Base-by-base conservation (phyloP, 169 alveolate genomes). In the Plasmodium inui region DNA sequence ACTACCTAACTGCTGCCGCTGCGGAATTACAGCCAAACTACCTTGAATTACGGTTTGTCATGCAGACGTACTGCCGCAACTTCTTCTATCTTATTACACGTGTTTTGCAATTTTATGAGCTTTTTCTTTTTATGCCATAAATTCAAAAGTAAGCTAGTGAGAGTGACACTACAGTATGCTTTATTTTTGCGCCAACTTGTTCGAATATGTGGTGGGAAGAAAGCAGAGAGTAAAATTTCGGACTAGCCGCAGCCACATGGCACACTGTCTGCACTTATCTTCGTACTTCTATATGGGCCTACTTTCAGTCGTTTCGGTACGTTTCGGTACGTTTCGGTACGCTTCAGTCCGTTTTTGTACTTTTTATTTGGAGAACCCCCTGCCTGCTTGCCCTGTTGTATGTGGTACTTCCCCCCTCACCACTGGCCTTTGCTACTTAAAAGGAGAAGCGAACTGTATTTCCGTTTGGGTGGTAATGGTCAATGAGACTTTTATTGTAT, bases 251-350 rank as follows among this genome's bases (percentile, higher is more conserved):
- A 26, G 12, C n/a, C 76, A 67, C 37, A 26, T 67, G 14, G 34
- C 32, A 67, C 76, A 67, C 76, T 12, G 76, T 67, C 76, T 67
- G 76, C 37, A 67, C n/a, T 41, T 22, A 67, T 26, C 76, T 67
- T n/a, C 30, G 37, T 41, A 67, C 76, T 26, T 67, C 28, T 67
- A 67, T 22, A 50, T 2, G 61, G 61, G 22, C 22, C 61, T 50
- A 50, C 61, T 50, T 50, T 17, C 26, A 17, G 61, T 17, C 61
- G 61, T 6, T 37, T 5, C 44, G 44, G 44, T 6, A 37, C 44
- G 44, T 5, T n/a, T n/a, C n/a, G n/a, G n/a, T n/a, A n/a, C n/a
- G n/a, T 44, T 44, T 44, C n/a, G 17, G n/a, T 44, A 44, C n/a
- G 4, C 55, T 44, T 44, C n/a, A 44, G n/a, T 44, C 55, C n/a